These are phyloP conservation scores for Panicum virgatum DNA, from an alignment of 202 grass and related monocot species.

Conservation along the genomic window DNA sequence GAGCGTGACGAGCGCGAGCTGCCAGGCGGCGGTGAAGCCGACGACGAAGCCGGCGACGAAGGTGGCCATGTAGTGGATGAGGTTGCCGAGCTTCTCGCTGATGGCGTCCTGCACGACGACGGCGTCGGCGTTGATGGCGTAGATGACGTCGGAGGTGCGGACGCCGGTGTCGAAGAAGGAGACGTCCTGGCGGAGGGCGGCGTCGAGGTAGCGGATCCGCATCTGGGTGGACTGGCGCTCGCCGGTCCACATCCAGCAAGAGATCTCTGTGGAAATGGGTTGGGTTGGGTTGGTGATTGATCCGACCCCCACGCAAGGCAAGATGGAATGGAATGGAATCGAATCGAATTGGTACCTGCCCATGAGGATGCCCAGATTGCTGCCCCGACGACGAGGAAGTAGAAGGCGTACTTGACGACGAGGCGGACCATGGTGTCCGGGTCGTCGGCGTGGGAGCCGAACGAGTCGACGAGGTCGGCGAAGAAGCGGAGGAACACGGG, in stretches of 20 bases:
- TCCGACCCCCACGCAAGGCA: too few relatives aligned
- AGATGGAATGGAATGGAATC: too few relatives aligned
- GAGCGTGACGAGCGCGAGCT: slow-evolving; percentile 91
- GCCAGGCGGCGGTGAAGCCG: slow-evolving; percentile 91
- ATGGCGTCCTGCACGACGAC: slow-evolving; percentile 98
- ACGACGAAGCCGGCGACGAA: slow-evolving; percentile 93
- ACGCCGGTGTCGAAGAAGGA: slow-evolving; percentile 97
- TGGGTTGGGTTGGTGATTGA: too few relatives aligned
- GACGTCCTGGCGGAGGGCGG: slow-evolving; percentile 86
- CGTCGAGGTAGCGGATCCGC: slow-evolving; percentile 83
- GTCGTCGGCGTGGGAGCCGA: slow-evolving; percentile 84
- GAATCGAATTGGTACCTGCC: too few relatives aligned
- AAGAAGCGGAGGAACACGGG: slow-evolving; percentile 98
- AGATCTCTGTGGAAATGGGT: slow-evolving; percentile 64
- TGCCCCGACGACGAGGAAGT: slow-evolving; percentile 93
- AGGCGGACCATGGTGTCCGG: slow-evolving; percentile 83
- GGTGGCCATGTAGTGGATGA: slow-evolving; percentile 99
- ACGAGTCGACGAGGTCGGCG: slow-evolving; percentile 95
- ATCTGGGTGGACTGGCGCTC: slow-evolving; percentile 89
- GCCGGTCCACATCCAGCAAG: slow-evolving; percentile 99
- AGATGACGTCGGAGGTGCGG: slow-evolving; percentile 93
- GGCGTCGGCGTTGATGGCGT: slow-evolving; percentile 95
- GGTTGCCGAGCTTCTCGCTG: slow-evolving; percentile 97
- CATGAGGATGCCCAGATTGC: slow-evolving; percentile 97
- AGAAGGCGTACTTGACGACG: slow-evolving; percentile 95